Evolutionary conservation across 2,329 filamentous ascomycete genomes (phyloP).

Genomic region (Zasmidium citrigriseum): DNA sequence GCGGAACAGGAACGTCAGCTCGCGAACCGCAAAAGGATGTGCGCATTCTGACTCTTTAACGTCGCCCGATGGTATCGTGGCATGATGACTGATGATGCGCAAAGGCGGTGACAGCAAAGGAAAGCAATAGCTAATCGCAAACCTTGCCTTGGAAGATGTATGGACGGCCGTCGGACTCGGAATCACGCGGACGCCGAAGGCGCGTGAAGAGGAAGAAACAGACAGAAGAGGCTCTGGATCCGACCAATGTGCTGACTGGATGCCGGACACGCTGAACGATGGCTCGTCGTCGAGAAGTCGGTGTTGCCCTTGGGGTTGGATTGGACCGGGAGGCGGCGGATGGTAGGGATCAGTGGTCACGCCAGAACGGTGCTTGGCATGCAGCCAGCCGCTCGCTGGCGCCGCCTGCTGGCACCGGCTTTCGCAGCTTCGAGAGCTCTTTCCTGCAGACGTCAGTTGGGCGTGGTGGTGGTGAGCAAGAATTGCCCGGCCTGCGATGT

Average conservation of each 20-base stretch:
- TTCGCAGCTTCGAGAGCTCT: not conserved
- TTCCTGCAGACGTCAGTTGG: not conserved
- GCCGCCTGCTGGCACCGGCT: not conserved
- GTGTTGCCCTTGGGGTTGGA: not conserved
- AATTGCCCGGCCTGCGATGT: not conserved
- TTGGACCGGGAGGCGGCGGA: not conserved
- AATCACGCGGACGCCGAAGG: not conserved
- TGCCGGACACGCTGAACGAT: not conserved
- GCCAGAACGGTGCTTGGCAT: constrained; percentile 2
- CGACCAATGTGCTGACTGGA: not conserved
- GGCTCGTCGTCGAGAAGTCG: not conserved
- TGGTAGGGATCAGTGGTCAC: not conserved
- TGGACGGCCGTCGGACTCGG: not conserved
- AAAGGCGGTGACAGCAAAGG: not conserved
- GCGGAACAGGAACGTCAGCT: not conserved
- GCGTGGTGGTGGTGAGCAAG: not conserved
- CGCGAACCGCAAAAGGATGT: not conserved
- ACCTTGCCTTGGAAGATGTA: not conserved
- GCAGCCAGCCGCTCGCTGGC: not conserved
- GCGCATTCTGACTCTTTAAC: not conserved
- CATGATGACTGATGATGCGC: not conserved
- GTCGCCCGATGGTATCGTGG: not conserved
- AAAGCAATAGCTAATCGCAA: too few relatives aligned
- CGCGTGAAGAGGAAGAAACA: not conserved
- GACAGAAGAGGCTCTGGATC: not conserved